Conservation (phyloP, 306 rosid species). For the Vigna angularis region DNA sequence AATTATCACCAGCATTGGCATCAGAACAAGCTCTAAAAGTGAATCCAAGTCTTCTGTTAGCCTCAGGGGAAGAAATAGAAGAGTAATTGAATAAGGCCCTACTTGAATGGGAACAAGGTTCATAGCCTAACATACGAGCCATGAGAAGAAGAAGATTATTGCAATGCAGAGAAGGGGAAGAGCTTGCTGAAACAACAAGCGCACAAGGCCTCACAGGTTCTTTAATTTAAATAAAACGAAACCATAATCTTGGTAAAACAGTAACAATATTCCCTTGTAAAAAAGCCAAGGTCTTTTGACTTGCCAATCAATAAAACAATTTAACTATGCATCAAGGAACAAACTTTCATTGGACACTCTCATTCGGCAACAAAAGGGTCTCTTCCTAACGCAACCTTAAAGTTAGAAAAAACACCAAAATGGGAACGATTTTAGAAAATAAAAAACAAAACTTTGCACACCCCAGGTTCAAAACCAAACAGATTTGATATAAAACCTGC, state of each 20-base stretch:
- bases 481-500: conserved; percentile 34
- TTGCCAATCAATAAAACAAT: conserved; percentile 31
- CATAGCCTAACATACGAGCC: conserved; percentile 46
- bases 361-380: conserved; percentile 21
- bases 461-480: neutral
- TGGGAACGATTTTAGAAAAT: neutral
- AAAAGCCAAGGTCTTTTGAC: neutral
- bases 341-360: conserved; percentile 32
- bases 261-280: conserved; percentile 1
- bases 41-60: conserved; percentile 29
- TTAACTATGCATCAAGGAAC: conserved; percentile 24
- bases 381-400: conserved; percentile 28
- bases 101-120: conserved; percentile 36
- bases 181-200: conserved; percentile 42
- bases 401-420: neutral
- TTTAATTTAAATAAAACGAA: conserved; percentile 37
- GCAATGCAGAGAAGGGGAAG: conserved; percentile 9
- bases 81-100: conserved; percentile 39
- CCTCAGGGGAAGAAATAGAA: conserved; percentile 34
- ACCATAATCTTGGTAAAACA: conserved; percentile 13
- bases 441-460: conserved; percentile 24
- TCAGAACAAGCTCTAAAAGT: conserved; percentile 47
- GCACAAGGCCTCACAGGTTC: conserved; percentile 26
- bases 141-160: conserved; percentile 28
- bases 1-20: conserved; percentile 16